phyloP scores from a whole-genome alignment of 768 basidiomycete species.

The Pisolithus tinctorius region DNA sequence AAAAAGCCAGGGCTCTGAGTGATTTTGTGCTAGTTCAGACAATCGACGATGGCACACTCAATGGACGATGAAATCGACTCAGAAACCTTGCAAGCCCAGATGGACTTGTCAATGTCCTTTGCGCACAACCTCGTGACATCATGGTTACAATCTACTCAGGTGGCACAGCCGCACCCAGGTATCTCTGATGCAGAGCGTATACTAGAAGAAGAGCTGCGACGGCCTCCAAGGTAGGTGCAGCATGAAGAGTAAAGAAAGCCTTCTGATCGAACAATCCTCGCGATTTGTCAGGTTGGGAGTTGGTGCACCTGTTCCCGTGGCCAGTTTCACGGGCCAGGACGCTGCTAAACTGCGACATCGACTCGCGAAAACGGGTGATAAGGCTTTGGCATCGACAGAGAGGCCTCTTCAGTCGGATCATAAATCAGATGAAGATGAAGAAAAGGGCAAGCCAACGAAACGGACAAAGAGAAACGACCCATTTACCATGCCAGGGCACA shows the following conservation, averaged over 20 bases:
- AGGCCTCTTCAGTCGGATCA: slow-evolving; percentile 17
- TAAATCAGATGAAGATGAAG: slow-evolving; percentile 44
- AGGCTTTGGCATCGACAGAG: slow-evolving; percentile 38
- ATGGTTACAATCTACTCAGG: slow-evolving; percentile 60
- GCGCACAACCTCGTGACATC: slow-evolving; percentile 68
- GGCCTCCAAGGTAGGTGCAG: slow-evolving; percentile 54
- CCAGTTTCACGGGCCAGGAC: slow-evolving; percentile 41
- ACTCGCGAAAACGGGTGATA: slow-evolving; percentile 44
- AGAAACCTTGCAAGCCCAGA: slow-evolving; percentile 73
- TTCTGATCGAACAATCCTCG: neutral
- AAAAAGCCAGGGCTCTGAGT: neutral
- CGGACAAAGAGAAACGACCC: slow-evolving; percentile 58
- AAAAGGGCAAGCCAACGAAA: slow-evolving; percentile 48
- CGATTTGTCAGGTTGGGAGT: slow-evolving; percentile 56
- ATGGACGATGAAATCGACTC: slow-evolving; percentile 56
- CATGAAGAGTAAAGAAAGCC: neutral
- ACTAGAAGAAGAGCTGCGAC: slow-evolving; percentile 59
- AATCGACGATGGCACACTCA: slow-evolving; percentile 15
- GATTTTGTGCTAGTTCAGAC: neutral
- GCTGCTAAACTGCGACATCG: slow-evolving; percentile 56
- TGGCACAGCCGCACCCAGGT: slow-evolving; percentile 29
- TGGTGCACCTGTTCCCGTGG: slow-evolving; percentile 55
- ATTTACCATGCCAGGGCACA: slow-evolving; percentile 34
- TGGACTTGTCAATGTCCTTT: slow-evolving; percentile 74
- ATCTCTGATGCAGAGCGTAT: slow-evolving; percentile 39